These are phyloP conservation scores for Phyllosticta ampelicida DNA, from an alignment of 2,329 filamentous ascomycete genomes.

Conservation along the genomic window DNA sequence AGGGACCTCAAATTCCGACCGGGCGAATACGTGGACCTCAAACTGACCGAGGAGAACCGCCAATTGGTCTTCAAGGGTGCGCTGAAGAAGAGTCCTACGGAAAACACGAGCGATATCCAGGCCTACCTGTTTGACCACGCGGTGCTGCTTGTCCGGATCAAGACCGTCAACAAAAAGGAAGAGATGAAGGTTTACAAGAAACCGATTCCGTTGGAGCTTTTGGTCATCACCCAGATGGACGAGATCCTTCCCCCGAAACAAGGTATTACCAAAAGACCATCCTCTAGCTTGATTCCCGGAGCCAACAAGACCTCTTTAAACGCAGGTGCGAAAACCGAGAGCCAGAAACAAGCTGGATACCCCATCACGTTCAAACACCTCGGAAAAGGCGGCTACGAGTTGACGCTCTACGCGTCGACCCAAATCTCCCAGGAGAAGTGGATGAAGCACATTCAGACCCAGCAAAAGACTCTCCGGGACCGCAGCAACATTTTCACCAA, in stretches of 20 bases:
- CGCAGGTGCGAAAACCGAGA: constrained; percentile 27
- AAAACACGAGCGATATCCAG: constrained; percentile 72
- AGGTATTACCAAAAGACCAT: constrained; percentile 74
- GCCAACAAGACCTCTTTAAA: constrained; percentile 33
- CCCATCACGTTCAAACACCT: constrained; percentile 95
- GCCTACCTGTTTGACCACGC: constrained; percentile 96
- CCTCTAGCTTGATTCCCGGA: constrained; percentile 67
- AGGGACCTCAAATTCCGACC: constrained; percentile 83
- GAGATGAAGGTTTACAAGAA: constrained; percentile 92
- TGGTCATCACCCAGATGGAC: constrained; percentile 95
- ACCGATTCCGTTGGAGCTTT: constrained; percentile 85
- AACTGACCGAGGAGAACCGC: constrained; percentile 84
- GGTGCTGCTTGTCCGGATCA: constrained; percentile 80
- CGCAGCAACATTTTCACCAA: constrained; percentile 61
- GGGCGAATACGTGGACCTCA: constrained; percentile 85
- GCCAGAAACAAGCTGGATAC: constrained; percentile 64
- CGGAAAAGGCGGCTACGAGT: constrained; percentile 88
- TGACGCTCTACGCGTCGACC: constrained; percentile 78
- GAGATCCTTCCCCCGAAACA: constrained; percentile 68
- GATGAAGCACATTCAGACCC: constrained; percentile 88
- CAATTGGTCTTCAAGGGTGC: constrained; percentile 90
- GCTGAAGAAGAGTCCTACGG: constrained; percentile 84
- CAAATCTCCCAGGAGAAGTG: constrained; percentile 86
- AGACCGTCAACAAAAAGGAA: constrained; percentile 84
- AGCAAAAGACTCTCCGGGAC: constrained; percentile 77